Conservation (phyloP, 2,329 filamentous ascomycete genomes). For the Didymella pinodella region DNA sequence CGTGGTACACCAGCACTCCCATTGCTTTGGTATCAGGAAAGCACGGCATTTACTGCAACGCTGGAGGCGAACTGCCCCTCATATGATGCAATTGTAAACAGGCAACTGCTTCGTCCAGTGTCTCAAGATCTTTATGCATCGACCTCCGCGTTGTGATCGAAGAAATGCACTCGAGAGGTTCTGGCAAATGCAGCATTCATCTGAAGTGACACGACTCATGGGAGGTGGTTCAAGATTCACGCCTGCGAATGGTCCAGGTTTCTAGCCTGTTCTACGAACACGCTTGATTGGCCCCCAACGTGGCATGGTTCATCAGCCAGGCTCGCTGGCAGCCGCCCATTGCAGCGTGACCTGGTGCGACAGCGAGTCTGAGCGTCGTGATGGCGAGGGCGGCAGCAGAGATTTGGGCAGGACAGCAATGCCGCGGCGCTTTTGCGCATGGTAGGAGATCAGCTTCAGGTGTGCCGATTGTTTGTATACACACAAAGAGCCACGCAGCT, state of each 20-base stretch:
- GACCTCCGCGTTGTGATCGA: constrained; percentile 6
- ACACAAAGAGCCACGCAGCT: constrained; percentile 15
- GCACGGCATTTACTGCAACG: constrained; percentile 24
- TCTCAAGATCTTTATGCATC: constrained; percentile 13
- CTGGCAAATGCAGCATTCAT: constrained; percentile 6
- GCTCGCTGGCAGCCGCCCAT: constrained; percentile 31
- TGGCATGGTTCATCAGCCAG: constrained; percentile 29
- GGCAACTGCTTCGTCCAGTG: constrained; percentile 21
- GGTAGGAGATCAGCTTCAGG: not conserved
- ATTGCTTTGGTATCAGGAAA: constrained; percentile 33
- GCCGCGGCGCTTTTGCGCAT: constrained; percentile 2
- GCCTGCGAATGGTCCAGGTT: constrained; percentile 30
- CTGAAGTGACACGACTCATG: constrained; percentile 39
- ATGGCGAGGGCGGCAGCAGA: constrained; percentile 6
- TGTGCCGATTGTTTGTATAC: constrained; percentile 17
- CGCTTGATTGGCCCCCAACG: constrained; percentile 41
- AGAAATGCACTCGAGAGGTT: not conserved
- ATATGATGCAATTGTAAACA: constrained; percentile 35
- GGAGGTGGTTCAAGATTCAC: constrained; percentile 19
- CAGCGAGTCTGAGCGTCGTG: constrained; percentile 10
- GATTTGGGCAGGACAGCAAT: not conserved
- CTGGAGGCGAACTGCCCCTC: constrained; percentile 23
- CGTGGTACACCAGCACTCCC: constrained; percentile 22
- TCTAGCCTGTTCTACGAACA: constrained; percentile 44
- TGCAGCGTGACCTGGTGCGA: constrained; percentile 40